Conservation (phyloP, 345 rosid species). For the Brassica carinata region DNA sequence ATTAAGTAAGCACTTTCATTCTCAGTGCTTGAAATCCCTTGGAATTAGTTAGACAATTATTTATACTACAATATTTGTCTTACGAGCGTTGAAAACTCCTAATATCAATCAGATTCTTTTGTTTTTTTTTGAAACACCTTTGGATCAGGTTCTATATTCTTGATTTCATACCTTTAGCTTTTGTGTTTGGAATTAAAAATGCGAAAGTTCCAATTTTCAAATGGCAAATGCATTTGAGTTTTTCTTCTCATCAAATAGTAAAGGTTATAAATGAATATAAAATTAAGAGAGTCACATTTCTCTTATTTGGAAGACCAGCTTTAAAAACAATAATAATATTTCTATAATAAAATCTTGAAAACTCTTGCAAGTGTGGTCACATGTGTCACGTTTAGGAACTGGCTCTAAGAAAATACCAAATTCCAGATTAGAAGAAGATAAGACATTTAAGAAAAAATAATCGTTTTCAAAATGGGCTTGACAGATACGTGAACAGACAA, state of each 20-base stretch:
- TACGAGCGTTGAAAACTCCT: too few species aligned
- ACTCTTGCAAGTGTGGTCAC: background rate
- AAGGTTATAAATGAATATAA: background rate
- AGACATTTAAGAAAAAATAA: background rate
- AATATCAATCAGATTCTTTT: too few species aligned
- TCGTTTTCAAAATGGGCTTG: conserved; percentile 33
- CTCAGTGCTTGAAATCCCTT: too few species aligned
- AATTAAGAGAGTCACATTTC: background rate
- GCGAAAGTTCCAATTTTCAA: conserved; percentile 8
- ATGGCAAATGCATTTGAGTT: background rate
- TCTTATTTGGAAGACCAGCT: conserved; percentile 5
- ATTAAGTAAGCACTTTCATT: too few species aligned
- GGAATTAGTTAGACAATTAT: too few species aligned
- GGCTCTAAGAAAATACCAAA: conserved; percentile 12
- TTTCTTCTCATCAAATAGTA: background rate
- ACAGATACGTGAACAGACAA: conserved; percentile 35
- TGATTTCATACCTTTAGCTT: conserved; percentile 15
- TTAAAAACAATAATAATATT: background rate
- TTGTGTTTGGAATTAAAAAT: conserved; percentile 1
- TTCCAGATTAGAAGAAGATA: conserved; percentile 1
- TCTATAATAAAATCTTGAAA: background rate
- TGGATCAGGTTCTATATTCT: conserved; percentile 26
- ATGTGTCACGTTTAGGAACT: too few species aligned
- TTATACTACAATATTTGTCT: too few species aligned
- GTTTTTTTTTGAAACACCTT: too few species aligned